Base-by-base conservation (phyloP, 2,329 filamentous ascomycete genomes). In the Talaromyces rugulosus region DNA sequence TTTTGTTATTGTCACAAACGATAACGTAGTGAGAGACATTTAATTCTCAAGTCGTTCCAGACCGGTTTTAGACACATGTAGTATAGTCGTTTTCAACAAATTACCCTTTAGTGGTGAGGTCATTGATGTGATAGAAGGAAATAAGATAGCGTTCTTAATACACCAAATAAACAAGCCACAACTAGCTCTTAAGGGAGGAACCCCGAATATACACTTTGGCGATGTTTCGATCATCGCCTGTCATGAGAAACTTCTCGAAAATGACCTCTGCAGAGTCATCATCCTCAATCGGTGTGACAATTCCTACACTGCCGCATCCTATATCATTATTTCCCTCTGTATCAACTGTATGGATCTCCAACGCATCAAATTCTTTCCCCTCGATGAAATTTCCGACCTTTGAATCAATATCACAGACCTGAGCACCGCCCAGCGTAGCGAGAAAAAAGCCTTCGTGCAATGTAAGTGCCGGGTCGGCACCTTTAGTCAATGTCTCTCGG, bases 191-290 rank as follows among this genome's bases (percentile, higher is more conserved):
- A 16, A 78, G 72, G 12, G 66, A 70, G 11, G 74, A 70, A 1
- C 85, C 85, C 5, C 72, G 68, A 0, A 87, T 82, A 71, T 78
- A 87, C 0, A 88, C 86, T 23, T 77, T 69, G 0, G 70, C 68
- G 55, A 88, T 84, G 65, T 88, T 88, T 5, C 86, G 76, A 67
- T 89, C 86, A 68, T 88, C 85, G 0, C 84, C 86, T 2, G 85
- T 87, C 84, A 88, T 87, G 33, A 88, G 66, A 63, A 86, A 88
- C 75, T 88, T 88, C 60, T 88, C 84, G 62, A 87, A 83, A 18
- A 86, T 74, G 0, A 74, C 80, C 56, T 71, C 69, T 0, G 74
- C 47, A 0, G 72, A 73, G 57, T 88, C 85, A 0, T 72, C 74
- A 0, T 83, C 79, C 63, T 87, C 82, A 0, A 83, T 66, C 16